These are phyloP conservation scores for Myriosclerotinia duriaeana DNA, from an alignment of 2,329 filamentous ascomycete genomes.

Conservation along the genomic window DNA sequence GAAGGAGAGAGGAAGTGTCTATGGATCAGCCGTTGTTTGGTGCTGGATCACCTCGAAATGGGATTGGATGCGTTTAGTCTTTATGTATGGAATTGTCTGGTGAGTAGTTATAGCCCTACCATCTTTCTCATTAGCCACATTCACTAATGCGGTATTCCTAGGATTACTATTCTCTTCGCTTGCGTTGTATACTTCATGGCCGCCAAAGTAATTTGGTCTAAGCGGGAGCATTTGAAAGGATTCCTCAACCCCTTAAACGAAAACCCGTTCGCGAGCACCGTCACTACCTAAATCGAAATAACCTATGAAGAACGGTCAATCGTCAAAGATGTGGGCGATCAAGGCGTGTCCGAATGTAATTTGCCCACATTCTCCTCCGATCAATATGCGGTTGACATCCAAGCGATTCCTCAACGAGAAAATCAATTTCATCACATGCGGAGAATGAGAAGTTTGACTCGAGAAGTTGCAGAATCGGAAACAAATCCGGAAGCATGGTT, in stretches of 20 bases:
- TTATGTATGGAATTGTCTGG: slow-evolving; percentile 72
- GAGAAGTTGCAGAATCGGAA: slow-evolving; percentile 12
- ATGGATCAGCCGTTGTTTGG: slow-evolving; percentile 59
- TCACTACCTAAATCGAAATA: slow-evolving; percentile 40
- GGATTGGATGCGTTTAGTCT: slow-evolving; percentile 68
- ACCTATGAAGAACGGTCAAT: slow-evolving; percentile 48
- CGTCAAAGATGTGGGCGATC: slow-evolving; percentile 25
- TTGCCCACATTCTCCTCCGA: background rate
- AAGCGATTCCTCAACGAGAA: slow-evolving; percentile 27
- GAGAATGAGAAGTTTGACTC: slow-evolving; percentile 19
- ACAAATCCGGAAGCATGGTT: slow-evolving; percentile 56
- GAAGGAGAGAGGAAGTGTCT: slow-evolving; percentile 30
- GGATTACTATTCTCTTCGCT: slow-evolving; percentile 56
- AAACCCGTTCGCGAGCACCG: slow-evolving; percentile 42
- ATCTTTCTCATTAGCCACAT: background rate
- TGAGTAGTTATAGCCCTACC: slow-evolving; percentile 5
- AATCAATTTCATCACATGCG: slow-evolving; percentile 7
- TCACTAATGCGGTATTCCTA: slow-evolving; percentile 16
- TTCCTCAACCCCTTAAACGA: slow-evolving; percentile 52
- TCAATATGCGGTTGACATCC: slow-evolving; percentile 3
- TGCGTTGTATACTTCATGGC: slow-evolving; percentile 63
- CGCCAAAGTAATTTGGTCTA: slow-evolving; percentile 61
- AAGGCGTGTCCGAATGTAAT: slow-evolving; percentile 28
- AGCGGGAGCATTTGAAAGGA: slow-evolving; percentile 61
- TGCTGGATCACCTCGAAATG: slow-evolving; percentile 70